Base-by-base conservation (phyloP, 768 basidiomycete genomes). In the Coprinellus micaceus region DNA sequence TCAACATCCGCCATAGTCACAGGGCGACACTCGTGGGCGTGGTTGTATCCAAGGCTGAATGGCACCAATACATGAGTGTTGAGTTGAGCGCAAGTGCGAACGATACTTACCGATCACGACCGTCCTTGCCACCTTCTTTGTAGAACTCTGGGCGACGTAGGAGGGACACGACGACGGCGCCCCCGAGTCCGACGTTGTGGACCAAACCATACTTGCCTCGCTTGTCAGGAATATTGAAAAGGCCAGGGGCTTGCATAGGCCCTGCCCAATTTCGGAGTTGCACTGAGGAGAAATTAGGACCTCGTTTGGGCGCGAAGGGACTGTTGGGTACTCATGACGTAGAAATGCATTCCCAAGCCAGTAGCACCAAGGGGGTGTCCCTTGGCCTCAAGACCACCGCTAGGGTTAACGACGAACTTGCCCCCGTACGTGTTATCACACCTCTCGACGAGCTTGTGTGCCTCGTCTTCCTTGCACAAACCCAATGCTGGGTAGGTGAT, bases 341-440 rank as follows among this genome's bases (percentile, higher is more conserved):
- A 91, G 70, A 91, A 91, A 66, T 92, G 89, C 90, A 91, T 91
- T 25, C 86, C 89, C 13, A 92, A 71, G 1, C 90, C 90, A 17
- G 88, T 91, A 1, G 90, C 89, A 37, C 90, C 89, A 19, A 92
- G 78, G 2, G 91, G 91, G 64, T 93, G 89, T 2, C 91, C 91
- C 65, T 92, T 94, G n/a, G 89, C 88, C 65, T 94, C 89, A 15
- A 94, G 77, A 0, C 91, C 91, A 24, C 91, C 91, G 50, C 86
- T 89, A 0, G 91, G 89, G 61, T 94, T 93, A 33, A 94, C 72
- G 17, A 94, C 88, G 49, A 82, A 94, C 69, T 90, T 89, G 4
- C 92, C 91, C 19, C 88, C 91, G 56, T 90, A 91, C 87, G 92
- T 94, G 63, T 89, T 91, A 64, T 94, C 89, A 0, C 85, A 82